phyloP scores from a whole-genome alignment of 1,139 yeast species.

The Hemisphaericaspora xylanilytica region DNA sequence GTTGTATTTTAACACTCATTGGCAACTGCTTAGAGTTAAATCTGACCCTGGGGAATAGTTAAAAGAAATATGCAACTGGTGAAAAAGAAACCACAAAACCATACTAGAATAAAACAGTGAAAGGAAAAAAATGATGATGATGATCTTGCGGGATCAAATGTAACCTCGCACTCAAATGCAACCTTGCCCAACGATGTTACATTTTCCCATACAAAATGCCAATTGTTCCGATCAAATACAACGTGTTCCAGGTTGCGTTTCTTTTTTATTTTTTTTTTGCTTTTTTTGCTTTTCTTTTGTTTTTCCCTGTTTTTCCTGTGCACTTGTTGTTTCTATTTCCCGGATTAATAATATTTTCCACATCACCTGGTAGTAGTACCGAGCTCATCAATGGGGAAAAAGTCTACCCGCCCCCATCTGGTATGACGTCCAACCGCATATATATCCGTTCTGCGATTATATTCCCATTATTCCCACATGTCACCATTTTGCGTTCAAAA shows the following conservation, averaged over 20 bases:
- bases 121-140: neutral
- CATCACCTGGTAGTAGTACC: neutral
- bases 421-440: too few species aligned
- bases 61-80: neutral
- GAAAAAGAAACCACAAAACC: neutral
- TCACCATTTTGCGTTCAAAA: neutral
- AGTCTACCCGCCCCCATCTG: too few species aligned
- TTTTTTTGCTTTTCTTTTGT: too few species aligned
- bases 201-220: neutral
- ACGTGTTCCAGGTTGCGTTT: neutral
- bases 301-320: too few species aligned
- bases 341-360: too few species aligned
- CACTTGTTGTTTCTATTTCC: too few species aligned
- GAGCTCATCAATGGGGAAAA: too few species aligned
- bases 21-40: neutral
- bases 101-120: too few species aligned
- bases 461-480: neutral
- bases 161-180: conserved; percentile 3
- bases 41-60: neutral
- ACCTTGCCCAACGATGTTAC: conserved; percentile 7
- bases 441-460: too few species aligned
- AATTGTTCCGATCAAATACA: neutral
- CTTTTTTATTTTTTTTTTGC: conserved; percentile 1
- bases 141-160: conserved; percentile 2
- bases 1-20: neutral